Evolutionary conservation across 768 basidiomycete genomes (phyloP).

Genomic region (Phaffia tasmanica): DNA sequence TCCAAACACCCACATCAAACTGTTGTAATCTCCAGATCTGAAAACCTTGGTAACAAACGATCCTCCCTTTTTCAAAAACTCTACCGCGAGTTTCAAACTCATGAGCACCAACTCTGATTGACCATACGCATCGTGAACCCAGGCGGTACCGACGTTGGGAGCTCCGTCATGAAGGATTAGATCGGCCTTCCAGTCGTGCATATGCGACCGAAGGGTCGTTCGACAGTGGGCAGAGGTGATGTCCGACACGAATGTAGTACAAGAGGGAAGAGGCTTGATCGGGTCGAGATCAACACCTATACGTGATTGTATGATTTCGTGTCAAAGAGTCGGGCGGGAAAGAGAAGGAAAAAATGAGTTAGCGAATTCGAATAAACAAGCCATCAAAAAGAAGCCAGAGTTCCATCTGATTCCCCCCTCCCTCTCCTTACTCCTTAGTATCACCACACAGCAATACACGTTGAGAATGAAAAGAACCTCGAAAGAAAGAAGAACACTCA

Average conservation of each 20-base stretch:
- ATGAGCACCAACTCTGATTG: slow-evolving; percentile 94
- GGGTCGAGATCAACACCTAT: slow-evolving; percentile 88
- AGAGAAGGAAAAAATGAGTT: not conserved
- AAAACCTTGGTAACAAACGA: slow-evolving; percentile 98
- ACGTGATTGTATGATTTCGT: not conserved
- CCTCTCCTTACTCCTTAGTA: not conserved
- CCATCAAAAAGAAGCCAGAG: not conserved
- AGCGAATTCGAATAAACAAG: not conserved
- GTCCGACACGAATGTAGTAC: slow-evolving; percentile 81
- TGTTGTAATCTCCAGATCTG: slow-evolving; percentile 95
- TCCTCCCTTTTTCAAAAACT: slow-evolving; percentile 84
- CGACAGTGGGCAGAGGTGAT: slow-evolving; percentile 90
- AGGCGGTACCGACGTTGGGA: slow-evolving; percentile 97
- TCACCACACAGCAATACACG: slow-evolving; percentile 29
- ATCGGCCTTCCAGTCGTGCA: slow-evolving; percentile 99
- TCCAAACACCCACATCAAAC: slow-evolving; percentile 95
- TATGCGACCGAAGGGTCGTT: slow-evolving; percentile 65
- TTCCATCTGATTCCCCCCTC: not conserved
- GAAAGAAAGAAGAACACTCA: slow-evolving; percentile 31
- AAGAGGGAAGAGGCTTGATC: slow-evolving; percentile 88
- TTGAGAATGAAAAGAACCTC: slow-evolving; percentile 1
- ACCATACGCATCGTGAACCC: slow-evolving; percentile 96
- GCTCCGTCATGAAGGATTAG: slow-evolving; percentile 97
- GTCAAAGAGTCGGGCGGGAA: not conserved
- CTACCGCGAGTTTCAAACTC: slow-evolving; percentile 87